These are phyloP conservation scores for Clonostachys solani DNA, from an alignment of 2,329 filamentous ascomycete genomes.

Conservation along the genomic window DNA sequence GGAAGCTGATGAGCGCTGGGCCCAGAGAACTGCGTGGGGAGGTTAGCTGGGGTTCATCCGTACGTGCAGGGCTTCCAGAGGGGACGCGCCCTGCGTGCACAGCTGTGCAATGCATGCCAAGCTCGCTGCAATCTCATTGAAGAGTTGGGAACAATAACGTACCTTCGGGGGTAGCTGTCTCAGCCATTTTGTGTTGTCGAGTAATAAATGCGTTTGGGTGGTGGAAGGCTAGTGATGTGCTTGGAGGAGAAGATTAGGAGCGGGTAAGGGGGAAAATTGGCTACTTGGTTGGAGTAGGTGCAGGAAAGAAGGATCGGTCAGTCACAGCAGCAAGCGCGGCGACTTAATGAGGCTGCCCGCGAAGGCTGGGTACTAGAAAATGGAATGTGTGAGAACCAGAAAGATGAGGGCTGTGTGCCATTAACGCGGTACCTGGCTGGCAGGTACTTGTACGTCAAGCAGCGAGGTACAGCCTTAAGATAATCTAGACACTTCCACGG, in stretches of 20 bases:
- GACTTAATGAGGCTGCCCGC: background rate
- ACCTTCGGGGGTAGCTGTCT: constrained; percentile 31
- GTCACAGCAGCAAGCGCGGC: background rate
- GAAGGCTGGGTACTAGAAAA: constrained; percentile 3
- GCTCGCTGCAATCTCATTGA: too few species aligned
- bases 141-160: constrained; percentile 5
- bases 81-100: too few species aligned
- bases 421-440: background rate
- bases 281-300: background rate
- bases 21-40: constrained; percentile 76
- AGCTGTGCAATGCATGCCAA: too few species aligned
- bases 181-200: constrained; percentile 13
- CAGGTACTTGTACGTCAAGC: too few species aligned
- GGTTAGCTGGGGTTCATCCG: background rate
- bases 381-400: constrained; percentile 39
- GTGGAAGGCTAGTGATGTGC: too few species aligned
- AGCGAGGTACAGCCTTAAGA: constrained; percentile 1
- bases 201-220: too few species aligned
- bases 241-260: too few species aligned
- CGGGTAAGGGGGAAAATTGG: background rate
- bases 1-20: constrained; percentile 81
- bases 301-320: background rate
- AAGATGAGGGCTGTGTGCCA: constrained; percentile 20
- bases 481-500: background rate
- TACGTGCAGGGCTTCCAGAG: too few species aligned